Evolutionary conservation across 139 green algal species (phyloP).

Genomic region (Picochlorum sp.): DNA sequence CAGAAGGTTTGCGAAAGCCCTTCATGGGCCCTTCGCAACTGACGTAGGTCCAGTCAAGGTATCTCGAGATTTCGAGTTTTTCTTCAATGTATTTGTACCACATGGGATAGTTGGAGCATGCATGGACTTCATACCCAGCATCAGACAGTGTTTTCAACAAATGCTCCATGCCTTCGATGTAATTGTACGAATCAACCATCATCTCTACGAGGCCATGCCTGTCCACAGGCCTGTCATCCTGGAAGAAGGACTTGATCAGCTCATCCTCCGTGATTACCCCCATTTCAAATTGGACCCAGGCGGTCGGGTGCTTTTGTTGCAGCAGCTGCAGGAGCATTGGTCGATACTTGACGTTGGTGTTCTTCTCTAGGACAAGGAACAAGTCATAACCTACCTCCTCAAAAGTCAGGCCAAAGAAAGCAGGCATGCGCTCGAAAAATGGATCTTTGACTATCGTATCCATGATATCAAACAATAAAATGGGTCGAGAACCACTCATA

Average conservation of each 20-base stretch:
- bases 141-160: slow-evolving; percentile 45
- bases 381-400: slow-evolving; percentile 25
- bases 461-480: slow-evolving; percentile 58
- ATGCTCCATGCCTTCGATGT: slow-evolving; percentile 65
- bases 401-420: slow-evolving; percentile 54
- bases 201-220: slow-evolving; percentile 32
- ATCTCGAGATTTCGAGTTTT: slow-evolving; percentile 54
- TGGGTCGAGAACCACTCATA: slow-evolving; percentile 5
- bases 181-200: slow-evolving; percentile 65
- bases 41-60: slow-evolving; percentile 76
- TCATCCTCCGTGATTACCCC: slow-evolving; percentile 55
- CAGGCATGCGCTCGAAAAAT: slow-evolving; percentile 72
- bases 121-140: slow-evolving; percentile 49
- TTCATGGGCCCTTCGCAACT: slow-evolving; percentile 61
- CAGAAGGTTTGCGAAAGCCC: slow-evolving; percentile 54
- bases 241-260: slow-evolving; percentile 67
- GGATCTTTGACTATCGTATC: slow-evolving; percentile 66
- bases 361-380: slow-evolving; percentile 36
- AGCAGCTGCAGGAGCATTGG: slow-evolving; percentile 36
- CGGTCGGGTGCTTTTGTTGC: slow-evolving; percentile 64
- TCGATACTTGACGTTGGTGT: background rate
- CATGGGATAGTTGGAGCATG: slow-evolving; percentile 65
- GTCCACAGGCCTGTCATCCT: slow-evolving; percentile 57
- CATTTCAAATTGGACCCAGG: slow-evolving; percentile 79
- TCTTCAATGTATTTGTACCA: slow-evolving; percentile 72